Conservation (phyloP, 2,329 filamentous ascomycete genomes). For the Geosmithia putterillii region DNA sequence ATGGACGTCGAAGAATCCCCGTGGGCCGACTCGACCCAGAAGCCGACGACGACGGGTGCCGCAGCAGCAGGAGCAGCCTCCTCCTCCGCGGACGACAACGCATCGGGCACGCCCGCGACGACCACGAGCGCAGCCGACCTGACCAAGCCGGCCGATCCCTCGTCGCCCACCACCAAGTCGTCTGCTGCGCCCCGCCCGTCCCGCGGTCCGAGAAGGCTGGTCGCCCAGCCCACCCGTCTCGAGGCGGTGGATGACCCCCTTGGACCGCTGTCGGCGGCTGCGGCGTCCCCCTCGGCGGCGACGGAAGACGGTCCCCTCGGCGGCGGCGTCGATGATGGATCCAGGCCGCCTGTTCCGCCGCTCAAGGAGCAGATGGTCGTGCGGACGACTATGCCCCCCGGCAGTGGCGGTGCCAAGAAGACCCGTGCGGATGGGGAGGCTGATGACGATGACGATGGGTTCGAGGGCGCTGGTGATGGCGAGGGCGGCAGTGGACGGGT, state of each 20-base stretch:
- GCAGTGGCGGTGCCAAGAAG: conserved; percentile 3
- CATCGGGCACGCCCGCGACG: not conserved
- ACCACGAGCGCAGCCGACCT: not conserved
- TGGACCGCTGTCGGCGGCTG: conserved; percentile 59
- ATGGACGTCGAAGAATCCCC: conserved; percentile 43
- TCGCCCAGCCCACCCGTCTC: conserved; percentile 65
- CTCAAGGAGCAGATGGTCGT: conserved; percentile 54
- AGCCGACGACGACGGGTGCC: conserved; percentile 9
- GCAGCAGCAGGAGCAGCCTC: conserved; percentile 6
- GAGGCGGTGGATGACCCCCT: conserved; percentile 68
- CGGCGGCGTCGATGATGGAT: conserved; percentile 22
- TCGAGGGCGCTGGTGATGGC: conserved; percentile 63
- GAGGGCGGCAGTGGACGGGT: conserved; percentile 38
- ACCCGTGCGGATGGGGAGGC: not conserved
- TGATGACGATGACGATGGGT: conserved; percentile 45
- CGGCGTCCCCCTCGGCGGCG: not conserved
- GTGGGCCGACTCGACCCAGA: conserved; percentile 34
- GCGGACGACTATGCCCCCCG: conserved; percentile 40
- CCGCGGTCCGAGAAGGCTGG: conserved; percentile 48
- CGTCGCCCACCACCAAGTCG: conserved; percentile 10
- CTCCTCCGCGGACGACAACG: conserved; percentile 13
- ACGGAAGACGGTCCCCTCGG: conserved; percentile 21
- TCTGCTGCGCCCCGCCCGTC: conserved; percentile 24
- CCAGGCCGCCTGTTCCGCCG: conserved; percentile 53
- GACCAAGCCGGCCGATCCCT: not conserved